Percentiles rank a stretch among this genome's conserved stretches.
Conservation (phyloP, 306 rosid species). For the Dryas alaskensis region DNA sequence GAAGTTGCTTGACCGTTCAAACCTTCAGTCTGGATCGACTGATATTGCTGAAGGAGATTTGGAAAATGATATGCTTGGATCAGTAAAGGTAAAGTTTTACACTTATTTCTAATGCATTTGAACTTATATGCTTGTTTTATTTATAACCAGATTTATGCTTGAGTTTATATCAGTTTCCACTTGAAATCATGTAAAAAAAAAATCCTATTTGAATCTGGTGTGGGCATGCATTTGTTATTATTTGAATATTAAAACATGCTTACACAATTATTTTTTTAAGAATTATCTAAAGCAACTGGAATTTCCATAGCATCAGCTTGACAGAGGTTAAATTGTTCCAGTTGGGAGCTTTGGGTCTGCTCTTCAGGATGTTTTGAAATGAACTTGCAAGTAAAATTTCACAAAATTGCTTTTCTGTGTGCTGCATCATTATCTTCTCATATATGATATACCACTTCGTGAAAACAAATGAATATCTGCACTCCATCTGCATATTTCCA, state of each 20-base stretch:
- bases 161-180: background rate
- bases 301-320: background rate
- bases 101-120: constrained; percentile 28
- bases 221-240: background rate
- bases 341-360: too few relatives aligned
- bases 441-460: too few relatives aligned
- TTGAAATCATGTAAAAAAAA: background rate
- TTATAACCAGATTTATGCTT: background rate
- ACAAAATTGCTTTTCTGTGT: too few relatives aligned
- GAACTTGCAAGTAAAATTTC: too few relatives aligned
- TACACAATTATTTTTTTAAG: background rate
- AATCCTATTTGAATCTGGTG: background rate
- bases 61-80: constrained; percentile 93
- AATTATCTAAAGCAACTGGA: background rate
- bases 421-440: too few relatives aligned
- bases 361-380: too few relatives aligned
- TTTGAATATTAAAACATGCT: background rate
- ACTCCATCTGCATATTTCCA: too few relatives aligned
- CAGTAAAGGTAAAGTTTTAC: constrained; percentile 74
- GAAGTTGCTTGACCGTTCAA: constrained; percentile 90
- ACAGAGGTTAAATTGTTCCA: too few relatives aligned
- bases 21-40: constrained; percentile 70
- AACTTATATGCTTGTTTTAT: background rate
- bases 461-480: too few relatives aligned
- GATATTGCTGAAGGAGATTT: constrained; percentile 87